phyloP scores from a whole-genome alignment of 306 rosid species.

The Rosa persica region DNA sequence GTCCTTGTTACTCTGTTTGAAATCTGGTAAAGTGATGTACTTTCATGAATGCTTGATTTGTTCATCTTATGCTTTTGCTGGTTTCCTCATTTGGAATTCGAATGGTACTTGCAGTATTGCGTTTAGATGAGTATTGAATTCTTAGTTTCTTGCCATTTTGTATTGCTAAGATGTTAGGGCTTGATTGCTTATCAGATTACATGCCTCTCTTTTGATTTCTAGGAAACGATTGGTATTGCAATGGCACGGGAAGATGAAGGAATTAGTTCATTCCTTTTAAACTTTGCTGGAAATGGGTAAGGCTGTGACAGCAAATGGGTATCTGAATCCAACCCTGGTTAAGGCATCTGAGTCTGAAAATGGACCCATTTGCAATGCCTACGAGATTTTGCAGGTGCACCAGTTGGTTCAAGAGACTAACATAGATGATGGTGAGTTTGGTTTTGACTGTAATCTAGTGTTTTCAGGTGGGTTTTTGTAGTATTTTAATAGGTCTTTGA shows the following conservation, averaged over 20 bases:
- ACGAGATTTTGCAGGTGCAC: constrained; percentile 58
- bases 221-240: too few relatives aligned
- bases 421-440: constrained; percentile 48
- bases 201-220: too few relatives aligned
- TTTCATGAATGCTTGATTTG: not conserved
- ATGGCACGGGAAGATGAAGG: too few relatives aligned
- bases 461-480: constrained; percentile 2
- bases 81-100: not conserved
- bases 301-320: constrained; percentile 47
- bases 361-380: constrained; percentile 92
- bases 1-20: not conserved
- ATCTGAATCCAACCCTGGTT: constrained; percentile 59
- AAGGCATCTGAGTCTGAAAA: constrained; percentile 50
- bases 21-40: not conserved
- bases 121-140: not conserved
- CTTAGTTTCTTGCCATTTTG: not conserved
- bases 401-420: constrained; percentile 50
- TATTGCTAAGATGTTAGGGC: not conserved
- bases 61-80: not conserved
- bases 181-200: not conserved
- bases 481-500: not conserved
- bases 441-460: not conserved
- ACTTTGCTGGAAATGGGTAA: too few relatives aligned
- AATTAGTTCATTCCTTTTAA: too few relatives aligned
- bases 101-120: not conserved